phyloP scores from a whole-genome alignment of 164 flowering plant species.

The Piper longum region DNA sequence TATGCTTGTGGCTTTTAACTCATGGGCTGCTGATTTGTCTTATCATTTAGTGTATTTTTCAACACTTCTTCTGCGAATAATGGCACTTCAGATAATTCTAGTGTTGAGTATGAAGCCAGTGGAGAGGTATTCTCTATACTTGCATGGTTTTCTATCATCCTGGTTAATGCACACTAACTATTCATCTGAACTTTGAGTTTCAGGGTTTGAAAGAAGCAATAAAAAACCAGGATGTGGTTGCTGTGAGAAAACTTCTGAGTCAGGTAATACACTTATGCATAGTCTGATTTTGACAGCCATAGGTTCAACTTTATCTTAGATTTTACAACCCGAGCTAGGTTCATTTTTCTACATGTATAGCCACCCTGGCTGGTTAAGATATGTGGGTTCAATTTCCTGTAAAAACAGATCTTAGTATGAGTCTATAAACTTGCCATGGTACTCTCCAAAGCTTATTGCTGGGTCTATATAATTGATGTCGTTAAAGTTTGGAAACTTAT shows the following conservation, averaged over 20 bases:
- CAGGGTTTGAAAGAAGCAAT: slow-evolving; percentile 96
- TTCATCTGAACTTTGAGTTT: slow-evolving; percentile 1
- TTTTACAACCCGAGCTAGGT: too few species aligned
- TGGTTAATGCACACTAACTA: neutral
- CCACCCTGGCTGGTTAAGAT: too few species aligned
- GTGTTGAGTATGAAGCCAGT: slow-evolving; percentile 51
- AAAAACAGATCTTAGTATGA: too few species aligned
- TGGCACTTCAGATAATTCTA: slow-evolving; percentile 20
- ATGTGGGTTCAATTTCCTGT: too few species aligned
- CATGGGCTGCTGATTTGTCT: neutral
- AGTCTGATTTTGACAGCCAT: neutral
- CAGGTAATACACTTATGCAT: slow-evolving; percentile 30
- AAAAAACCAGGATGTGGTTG: slow-evolving; percentile 57
- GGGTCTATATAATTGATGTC: too few species aligned
- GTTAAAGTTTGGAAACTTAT: too few species aligned
- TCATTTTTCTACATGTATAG: too few species aligned
- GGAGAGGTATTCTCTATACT: slow-evolving; percentile 62
- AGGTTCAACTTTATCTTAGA: too few species aligned
- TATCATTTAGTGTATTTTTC: slow-evolving; percentile 26
- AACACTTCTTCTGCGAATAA: slow-evolving; percentile 35
- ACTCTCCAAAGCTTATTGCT: too few species aligned
- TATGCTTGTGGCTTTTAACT: neutral
- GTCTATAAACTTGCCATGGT: too few species aligned
- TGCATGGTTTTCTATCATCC: neutral
- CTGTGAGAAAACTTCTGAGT: slow-evolving; percentile 58